Evolutionary conservation across 192 early-diverging fungal species (phyloP).

Genomic region (Coemansia erecta): DNA sequence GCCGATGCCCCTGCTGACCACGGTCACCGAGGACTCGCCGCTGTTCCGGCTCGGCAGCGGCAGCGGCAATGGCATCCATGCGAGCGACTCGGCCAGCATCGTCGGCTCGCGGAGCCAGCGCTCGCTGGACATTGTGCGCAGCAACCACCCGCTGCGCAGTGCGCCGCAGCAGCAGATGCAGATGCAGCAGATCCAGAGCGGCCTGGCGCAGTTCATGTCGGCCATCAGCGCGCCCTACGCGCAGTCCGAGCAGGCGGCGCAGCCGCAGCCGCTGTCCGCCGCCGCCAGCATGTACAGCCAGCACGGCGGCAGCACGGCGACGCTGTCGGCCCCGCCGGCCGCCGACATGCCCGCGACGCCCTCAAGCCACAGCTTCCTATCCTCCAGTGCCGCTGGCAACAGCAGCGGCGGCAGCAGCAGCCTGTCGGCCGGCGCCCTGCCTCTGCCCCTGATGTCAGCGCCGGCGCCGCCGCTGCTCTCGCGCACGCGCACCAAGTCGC

Average conservation of each 20-base stretch:
- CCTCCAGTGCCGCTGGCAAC: neutral
- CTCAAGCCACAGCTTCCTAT: too few relatives aligned
- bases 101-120: constrained; percentile 23
- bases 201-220: constrained; percentile 11
- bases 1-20: constrained; percentile 9
- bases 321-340: neutral
- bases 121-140: constrained; percentile 36
- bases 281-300: constrained; percentile 19
- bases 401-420: neutral
- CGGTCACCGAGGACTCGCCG: constrained; percentile 18
- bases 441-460: constrained; percentile 10
- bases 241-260: constrained; percentile 13
- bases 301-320: neutral
- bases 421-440: neutral
- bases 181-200: constrained; percentile 2
- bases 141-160: constrained; percentile 9
- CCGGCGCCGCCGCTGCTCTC: constrained; percentile 29
- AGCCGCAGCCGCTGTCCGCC: neutral
- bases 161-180: constrained; percentile 16
- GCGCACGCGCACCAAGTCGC: constrained; percentile 48
- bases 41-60: neutral
- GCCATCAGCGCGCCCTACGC: constrained; percentile 35
- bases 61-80: neutral
- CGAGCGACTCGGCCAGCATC: constrained; percentile 3
- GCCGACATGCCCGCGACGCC: too few relatives aligned